These are phyloP conservation scores for Arachis hypogaea DNA, from an alignment of 306 rosid species.

Conservation along the genomic window DNA sequence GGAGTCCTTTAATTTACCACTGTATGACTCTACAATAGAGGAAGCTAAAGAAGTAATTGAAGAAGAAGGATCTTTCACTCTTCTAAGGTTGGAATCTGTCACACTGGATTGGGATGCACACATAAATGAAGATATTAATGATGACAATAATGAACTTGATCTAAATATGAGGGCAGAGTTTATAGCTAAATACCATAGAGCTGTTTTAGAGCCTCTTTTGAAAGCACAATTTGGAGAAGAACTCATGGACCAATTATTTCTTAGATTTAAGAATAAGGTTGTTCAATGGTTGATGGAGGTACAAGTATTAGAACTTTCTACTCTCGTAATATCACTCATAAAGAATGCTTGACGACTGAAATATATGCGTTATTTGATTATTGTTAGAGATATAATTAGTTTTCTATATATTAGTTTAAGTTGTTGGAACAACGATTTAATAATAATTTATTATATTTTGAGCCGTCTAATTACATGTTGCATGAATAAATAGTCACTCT, in stretches of 20 bases:
- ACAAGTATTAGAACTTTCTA: neutral
- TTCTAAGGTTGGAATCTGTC: slow-evolving; percentile 15
- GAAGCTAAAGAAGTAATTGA: too few species aligned
- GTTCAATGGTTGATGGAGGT: neutral
- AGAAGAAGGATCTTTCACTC: slow-evolving; percentile 26
- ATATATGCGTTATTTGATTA: too few species aligned
- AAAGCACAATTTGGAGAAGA: slow-evolving; percentile 22
- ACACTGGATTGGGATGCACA: slow-evolving; percentile 25
- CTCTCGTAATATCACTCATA: too few species aligned
- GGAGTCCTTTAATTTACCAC: neutral
- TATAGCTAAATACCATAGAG: slow-evolving; percentile 11
- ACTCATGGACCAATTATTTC: slow-evolving; percentile 40
- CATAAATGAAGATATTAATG: neutral
- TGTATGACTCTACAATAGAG: neutral
- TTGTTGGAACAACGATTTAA: too few species aligned
- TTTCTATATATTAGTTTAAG: too few species aligned
- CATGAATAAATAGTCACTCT: too few species aligned
- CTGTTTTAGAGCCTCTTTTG: slow-evolving; percentile 4
- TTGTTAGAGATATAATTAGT: too few species aligned
- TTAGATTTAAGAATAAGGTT: slow-evolving; percentile 18
- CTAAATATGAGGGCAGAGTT: slow-evolving; percentile 15
- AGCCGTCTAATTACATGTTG: too few species aligned
- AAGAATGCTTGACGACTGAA: too few species aligned
- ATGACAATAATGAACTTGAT: neutral
- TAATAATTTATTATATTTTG: too few species aligned